phyloP scores from a whole-genome alignment of 768 basidiomycete species.

The Pleurotus eryngii region DNA sequence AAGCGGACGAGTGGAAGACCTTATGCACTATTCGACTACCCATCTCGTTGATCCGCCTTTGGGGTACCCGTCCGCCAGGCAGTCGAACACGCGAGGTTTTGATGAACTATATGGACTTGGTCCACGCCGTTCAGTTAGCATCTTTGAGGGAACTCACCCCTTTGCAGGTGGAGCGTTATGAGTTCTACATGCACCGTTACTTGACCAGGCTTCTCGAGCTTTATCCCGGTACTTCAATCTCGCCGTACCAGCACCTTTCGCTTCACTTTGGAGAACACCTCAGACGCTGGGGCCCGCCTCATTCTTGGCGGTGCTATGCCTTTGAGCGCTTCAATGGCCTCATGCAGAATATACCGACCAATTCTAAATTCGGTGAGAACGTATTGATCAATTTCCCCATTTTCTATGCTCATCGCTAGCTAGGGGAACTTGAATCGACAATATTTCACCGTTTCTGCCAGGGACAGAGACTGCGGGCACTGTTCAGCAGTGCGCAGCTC shows the following conservation, averaged over 20 bases:
- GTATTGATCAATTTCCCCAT: neutral
- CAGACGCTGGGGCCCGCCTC: constrained; percentile 29
- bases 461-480: constrained; percentile 17
- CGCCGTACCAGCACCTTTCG: constrained; percentile 36
- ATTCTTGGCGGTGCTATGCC: constrained; percentile 25
- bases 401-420: neutral
- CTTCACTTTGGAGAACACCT: constrained; percentile 33
- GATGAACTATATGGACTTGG: constrained; percentile 31
- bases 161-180: constrained; percentile 19
- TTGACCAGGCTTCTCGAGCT: constrained; percentile 24
- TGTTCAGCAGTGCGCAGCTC: constrained; percentile 8
- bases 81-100: constrained; percentile 16
- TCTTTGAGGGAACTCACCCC: constrained; percentile 19
- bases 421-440: constrained; percentile 27
- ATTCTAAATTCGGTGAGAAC: constrained; percentile 27
- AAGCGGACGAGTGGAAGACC: constrained; percentile 30
- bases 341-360: constrained; percentile 26
- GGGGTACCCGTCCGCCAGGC: constrained; percentile 19
- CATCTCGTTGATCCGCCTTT: constrained; percentile 31
- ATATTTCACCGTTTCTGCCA: constrained; percentile 20
- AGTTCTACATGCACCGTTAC: constrained; percentile 28
- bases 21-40: constrained; percentile 30
- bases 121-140: constrained; percentile 28
- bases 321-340: constrained; percentile 25
- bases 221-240: constrained; percentile 24